Evolutionary conservation across 441 rosid genomes (phyloP), one percentile per base, ranked within the genome.

Genomic region (Bocquillonia castaneifolia): DNA sequence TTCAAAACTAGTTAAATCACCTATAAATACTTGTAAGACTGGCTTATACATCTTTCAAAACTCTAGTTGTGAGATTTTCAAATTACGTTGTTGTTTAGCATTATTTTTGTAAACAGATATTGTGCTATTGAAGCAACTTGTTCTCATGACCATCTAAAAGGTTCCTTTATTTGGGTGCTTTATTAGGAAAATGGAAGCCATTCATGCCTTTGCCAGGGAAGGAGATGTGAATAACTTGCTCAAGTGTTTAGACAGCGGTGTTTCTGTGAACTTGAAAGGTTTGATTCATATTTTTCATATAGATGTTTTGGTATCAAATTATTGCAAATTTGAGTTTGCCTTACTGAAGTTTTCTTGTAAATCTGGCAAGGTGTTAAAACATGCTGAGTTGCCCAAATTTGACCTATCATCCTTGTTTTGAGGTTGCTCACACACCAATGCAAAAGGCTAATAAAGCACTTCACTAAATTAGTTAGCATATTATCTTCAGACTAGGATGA

Each of bases 201-300:
- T 93, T 71, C 99, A 93, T 76, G 81, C 73, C 53, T 91, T 88
- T 82, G 92, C 99, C 28, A 86, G 99, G 80, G 96, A 93, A 80
- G 99, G 99, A 64, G 92, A 89, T 44, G 72, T 82, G 54, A 78
- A 84, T 55, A 85, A 84, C 80, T 77, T 93, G 77, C 82, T 85
- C 50, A 85, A 86, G 76, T 84, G 96, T 68, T 71, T 91, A 60
- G 88, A 87, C 42, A 80, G 72, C 65, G 97, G 93, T 64, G 87
- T 88, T 75, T 81, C 88, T 44, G 87, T 86, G 48, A 72, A 89
- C 83, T 73, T 82, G 69, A 83, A 68, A 81, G 99, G 97, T 93
- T 69, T 70, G 78, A 59, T 28, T 4, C n/a, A 28, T 62, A 25
- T 1, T 23, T 32, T 10, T 59, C 34, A 22, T 9, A 48, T 39